A percentile compares a stretch with the other conserved stretches of the same genome.
phyloP scores from a whole-genome alignment of 2,329 filamentous ascomycete species.

The Phialemonium atrogriseum region DNA sequence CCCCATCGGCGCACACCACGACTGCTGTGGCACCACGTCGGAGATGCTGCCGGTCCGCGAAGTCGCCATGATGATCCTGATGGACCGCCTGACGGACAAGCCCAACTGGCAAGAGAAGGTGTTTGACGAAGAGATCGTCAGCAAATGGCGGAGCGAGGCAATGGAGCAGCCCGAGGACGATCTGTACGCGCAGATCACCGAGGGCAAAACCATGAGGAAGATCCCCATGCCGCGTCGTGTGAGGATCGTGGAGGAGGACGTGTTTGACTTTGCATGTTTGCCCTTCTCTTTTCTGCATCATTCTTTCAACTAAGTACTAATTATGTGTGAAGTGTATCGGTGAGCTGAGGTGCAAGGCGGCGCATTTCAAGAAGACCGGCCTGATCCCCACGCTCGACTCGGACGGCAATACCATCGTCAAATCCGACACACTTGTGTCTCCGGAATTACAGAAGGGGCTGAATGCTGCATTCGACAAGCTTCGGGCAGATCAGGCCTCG shows the following conservation, averaged over 20 bases:
- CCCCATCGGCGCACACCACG: conserved; percentile 4
- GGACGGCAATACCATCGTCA: conserved; percentile 30
- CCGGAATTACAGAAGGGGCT: conserved; percentile 22
- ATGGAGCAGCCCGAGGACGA: conserved; percentile 14
- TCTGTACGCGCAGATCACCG: conserved; percentile 6
- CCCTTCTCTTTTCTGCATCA: neutral
- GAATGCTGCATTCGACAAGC: conserved; percentile 23
- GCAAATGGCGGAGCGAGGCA: conserved; percentile 23
- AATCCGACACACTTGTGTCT: conserved; percentile 41
- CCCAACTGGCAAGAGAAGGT: conserved; percentile 25
- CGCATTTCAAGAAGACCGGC: conserved; percentile 28
- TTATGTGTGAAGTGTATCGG: conserved; percentile 24
- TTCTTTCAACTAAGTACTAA: neutral
- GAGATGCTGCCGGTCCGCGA: conserved; percentile 20
- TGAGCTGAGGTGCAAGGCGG: conserved; percentile 43
- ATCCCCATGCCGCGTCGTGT: too few relatives aligned
- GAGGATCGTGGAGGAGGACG: conserved; percentile 10
- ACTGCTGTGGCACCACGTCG: conserved; percentile 1
- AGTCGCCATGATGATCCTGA: conserved; percentile 24
- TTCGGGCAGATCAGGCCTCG: conserved; percentile 35
- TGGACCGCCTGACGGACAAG: conserved; percentile 28
- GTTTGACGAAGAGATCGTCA: conserved; percentile 22
- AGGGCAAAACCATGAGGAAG: conserved; percentile 4
- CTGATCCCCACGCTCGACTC: conserved; percentile 37
- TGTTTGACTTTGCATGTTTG: conserved; percentile 15